A percentile compares a stretch with the other conserved stretches of the same genome.
phyloP scores from a whole-genome alignment of 2,329 filamentous ascomycete genomes.

The Teratosphaeria pseudoeucalypti region DNA sequence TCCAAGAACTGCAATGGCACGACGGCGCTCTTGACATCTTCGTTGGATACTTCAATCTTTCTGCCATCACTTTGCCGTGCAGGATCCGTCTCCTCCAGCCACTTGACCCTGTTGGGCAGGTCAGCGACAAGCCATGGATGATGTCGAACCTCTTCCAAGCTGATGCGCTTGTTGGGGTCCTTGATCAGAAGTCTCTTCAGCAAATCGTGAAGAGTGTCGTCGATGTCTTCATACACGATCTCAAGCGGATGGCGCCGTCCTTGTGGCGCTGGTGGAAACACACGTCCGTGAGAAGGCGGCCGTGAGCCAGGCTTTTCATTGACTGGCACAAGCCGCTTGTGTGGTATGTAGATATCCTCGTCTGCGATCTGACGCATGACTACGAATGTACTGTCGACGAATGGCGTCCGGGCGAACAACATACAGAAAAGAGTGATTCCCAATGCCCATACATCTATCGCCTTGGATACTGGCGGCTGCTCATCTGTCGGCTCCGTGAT shows the following conservation, averaged over 20 bases:
- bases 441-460: constrained; percentile 95
- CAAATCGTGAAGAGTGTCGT: constrained; percentile 69
- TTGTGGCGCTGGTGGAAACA: constrained; percentile 37
- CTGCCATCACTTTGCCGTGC: constrained; percentile 65
- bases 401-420: constrained; percentile 86
- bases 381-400: constrained; percentile 83
- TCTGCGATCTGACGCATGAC: constrained; percentile 88
- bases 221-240: constrained; percentile 75
- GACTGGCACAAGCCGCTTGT: constrained; percentile 66
- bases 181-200: constrained; percentile 73
- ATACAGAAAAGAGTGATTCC: constrained; percentile 94
- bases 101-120: constrained; percentile 61
- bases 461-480: constrained; percentile 71
- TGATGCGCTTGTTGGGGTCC: constrained; percentile 80
- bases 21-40: constrained; percentile 82
- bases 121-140: constrained; percentile 84
- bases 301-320: constrained; percentile 37
- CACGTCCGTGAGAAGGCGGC: constrained; percentile 36
- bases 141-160: constrained; percentile 81
- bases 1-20: constrained; percentile 81
- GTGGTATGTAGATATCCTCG: constrained; percentile 82
- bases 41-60: constrained; percentile 84
- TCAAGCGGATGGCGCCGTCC: constrained; percentile 69
- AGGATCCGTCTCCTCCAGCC: constrained; percentile 93
- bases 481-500: constrained; percentile 63